Conservation (phyloP, 495 filamentous ascomycete species). For the Xylaria scruposa region DNA sequence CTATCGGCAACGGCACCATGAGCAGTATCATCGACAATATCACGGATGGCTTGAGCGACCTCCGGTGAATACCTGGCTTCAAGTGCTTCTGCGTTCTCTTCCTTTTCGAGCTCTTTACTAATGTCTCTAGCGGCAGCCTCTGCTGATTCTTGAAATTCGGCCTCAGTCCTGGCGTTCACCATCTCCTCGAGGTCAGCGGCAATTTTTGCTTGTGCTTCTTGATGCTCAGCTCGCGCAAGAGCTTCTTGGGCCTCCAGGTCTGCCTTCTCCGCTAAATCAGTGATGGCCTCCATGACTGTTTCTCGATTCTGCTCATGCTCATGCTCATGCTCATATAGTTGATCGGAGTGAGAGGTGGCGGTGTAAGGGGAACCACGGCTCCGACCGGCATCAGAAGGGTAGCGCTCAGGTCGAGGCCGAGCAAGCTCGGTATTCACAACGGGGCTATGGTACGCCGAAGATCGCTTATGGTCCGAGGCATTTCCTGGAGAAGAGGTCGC, state of each 20-base stretch:
- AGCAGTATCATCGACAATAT: conserved; percentile 65
- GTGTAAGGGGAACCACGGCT: conserved; percentile 18
- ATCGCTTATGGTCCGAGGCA: conserved; percentile 47
- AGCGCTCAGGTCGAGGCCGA: conserved; percentile 50
- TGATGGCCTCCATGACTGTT: conserved; percentile 75
- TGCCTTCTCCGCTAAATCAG: conserved; percentile 69
- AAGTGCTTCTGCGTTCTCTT: conserved; percentile 57
- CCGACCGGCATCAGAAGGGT: conserved; percentile 31
- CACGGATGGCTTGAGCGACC: conserved; percentile 61
- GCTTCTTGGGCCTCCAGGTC: conserved; percentile 73
- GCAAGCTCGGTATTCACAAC: conserved; percentile 51
- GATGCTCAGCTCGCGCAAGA: conserved; percentile 61
- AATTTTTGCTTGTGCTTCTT: conserved; percentile 56
- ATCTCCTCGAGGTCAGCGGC: conserved; percentile 51
- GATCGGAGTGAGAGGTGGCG: conserved; percentile 24
- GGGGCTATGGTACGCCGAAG: conserved; percentile 47
- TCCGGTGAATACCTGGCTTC: conserved; percentile 58
- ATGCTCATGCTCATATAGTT: conserved; percentile 15
- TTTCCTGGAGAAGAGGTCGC: conserved; percentile 38
- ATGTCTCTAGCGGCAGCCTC: conserved; percentile 57
- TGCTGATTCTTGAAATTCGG: conserved; percentile 53
- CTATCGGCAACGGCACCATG: conserved; percentile 67
- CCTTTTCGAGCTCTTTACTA: conserved; percentile 63
- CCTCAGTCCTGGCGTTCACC: conserved; percentile 50
- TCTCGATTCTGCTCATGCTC: conserved; percentile 57